Percentiles rank a stretch among this genome's conserved stretches.
These are phyloP conservation scores for Spathaspora sp. DNA, from an alignment of 1,139 yeast genomes.

Conservation along the genomic window DNA sequence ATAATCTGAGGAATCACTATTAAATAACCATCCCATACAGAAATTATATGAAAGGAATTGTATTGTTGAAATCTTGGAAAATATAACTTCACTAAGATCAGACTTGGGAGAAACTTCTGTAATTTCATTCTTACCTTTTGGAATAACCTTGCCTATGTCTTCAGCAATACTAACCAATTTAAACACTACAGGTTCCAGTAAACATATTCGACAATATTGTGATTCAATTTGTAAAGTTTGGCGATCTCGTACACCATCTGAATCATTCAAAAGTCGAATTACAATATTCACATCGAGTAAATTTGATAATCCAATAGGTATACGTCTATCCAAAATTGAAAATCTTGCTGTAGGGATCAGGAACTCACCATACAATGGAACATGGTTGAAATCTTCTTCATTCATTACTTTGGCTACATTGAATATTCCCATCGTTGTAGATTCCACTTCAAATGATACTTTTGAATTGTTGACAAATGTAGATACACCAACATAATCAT, in stretches of 20 bases:
- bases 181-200: slow-evolving; percentile 53
- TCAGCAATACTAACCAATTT: slow-evolving; percentile 30
- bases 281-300: slow-evolving; percentile 42
- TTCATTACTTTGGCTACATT: slow-evolving; percentile 20
- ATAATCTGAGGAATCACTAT: slow-evolving; percentile 38
- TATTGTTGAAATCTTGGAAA: slow-evolving; percentile 49
- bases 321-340: slow-evolving; percentile 32
- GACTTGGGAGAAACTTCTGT: slow-evolving; percentile 42
- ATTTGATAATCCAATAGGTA: slow-evolving; percentile 47
- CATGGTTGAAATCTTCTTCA: slow-evolving; percentile 10
- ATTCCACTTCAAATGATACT: slow-evolving; percentile 35
- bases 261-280: slow-evolving; percentile 37
- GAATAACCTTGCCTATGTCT: slow-evolving; percentile 9
- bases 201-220: slow-evolving; percentile 54
- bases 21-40: slow-evolving; percentile 76
- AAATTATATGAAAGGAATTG: slow-evolving; percentile 64
- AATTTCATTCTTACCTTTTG: background rate
- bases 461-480: slow-evolving; percentile 32
- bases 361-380: slow-evolving; percentile 39
- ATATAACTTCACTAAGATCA: slow-evolving; percentile 40
- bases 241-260: slow-evolving; percentile 16
- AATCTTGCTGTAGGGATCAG: slow-evolving; percentile 42
- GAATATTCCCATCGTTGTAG: slow-evolving; percentile 18
- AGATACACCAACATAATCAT: slow-evolving; percentile 39
- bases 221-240: slow-evolving; percentile 60